Evolutionary conservation across 1,284 basidiomycete species (phyloP), one percentile per base, ranked within the genome.

Genomic region (Austroboletus rostrupii): DNA sequence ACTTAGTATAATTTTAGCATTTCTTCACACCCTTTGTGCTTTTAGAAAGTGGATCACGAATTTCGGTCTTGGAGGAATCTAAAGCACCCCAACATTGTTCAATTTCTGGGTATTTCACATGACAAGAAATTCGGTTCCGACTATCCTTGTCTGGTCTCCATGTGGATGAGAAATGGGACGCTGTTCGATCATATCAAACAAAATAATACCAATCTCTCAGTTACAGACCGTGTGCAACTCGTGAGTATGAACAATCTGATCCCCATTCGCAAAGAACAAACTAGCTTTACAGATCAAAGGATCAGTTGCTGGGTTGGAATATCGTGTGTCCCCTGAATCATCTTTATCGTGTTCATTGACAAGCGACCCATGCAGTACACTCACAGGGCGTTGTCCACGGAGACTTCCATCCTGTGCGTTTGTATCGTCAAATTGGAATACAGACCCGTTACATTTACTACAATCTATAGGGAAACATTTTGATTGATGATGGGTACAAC

Each of bases 161-260:
- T 9, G 44, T 54, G 53, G 53, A 54, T 54, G 53, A 8, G n/a
- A n/a, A 14, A 32, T 17, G 53, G 49, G 32, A 56, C 53, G 1
- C 53, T 55, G 5, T 8, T 2, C 12, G 28, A 45, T 3, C 48
- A 43, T 39, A 29, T 52, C 20, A 38, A 12, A 16, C 8, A 16
- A 11, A 10, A 17, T 21, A 31, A 11, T 5, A 10, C 2, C 1
- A 7, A 2, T 5, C 40, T 31, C 9, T 29, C 43, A 2, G 8
- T 45, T 5, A 12, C 19, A 13, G 21, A 12, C 26, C 53, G 53
- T 9, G 35, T 54, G 5, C 10, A 23, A 26, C 38, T 39, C 20
- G 38, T 39, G 21, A 23, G 38, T 23, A 39, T 14, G 14, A 23
- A 20, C 5, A 4, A 39, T 23, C 16, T 21, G 8, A 14, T 11